These are phyloP conservation scores for Phytopythium cucurbitacearum DNA, from an alignment of 352 stramenopile species.

Conservation along the genomic window DNA sequence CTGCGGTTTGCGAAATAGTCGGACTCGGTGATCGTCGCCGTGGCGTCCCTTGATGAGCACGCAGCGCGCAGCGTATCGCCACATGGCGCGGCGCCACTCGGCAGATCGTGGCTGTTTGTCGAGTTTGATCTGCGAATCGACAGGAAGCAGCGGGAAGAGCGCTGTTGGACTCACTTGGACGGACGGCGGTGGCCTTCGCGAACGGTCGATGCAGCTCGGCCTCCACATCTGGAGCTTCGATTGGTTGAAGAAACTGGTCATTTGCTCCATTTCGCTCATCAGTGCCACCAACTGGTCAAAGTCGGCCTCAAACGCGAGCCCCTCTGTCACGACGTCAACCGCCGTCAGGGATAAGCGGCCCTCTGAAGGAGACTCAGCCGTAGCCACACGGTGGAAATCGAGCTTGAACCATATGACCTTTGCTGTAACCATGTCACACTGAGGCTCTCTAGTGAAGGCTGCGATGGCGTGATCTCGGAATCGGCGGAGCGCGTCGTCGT, in stretches of 20 bases:
- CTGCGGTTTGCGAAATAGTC: neutral
- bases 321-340: conserved; percentile 55
- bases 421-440: conserved; percentile 43
- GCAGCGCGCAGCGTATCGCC: conserved; percentile 53
- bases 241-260: conserved; percentile 32
- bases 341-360: conserved; percentile 17
- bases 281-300: conserved; percentile 51
- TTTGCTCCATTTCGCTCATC: conserved; percentile 33
- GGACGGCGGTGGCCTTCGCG: conserved; percentile 24
- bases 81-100: conserved; percentile 61
- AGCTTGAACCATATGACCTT: conserved; percentile 60
- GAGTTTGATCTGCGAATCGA: conserved; percentile 5
- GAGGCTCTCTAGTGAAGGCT: conserved; percentile 22
- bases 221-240: conserved; percentile 28
- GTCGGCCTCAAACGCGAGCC: conserved; percentile 47
- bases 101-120: conserved; percentile 33
- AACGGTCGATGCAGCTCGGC: conserved; percentile 49
- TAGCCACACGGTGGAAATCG: conserved; percentile 28
- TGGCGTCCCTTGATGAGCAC: conserved; percentile 18
- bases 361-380: neutral
- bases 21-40: conserved; percentile 3
- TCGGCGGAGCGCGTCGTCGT: conserved; percentile 13
- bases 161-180: conserved; percentile 21
- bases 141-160: conserved; percentile 32
- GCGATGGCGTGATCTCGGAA: conserved; percentile 32